Percentiles rank a stretch among this genome's conserved stretches.
These are phyloP conservation scores for Drosera spatulata DNA, from an alignment of 179 eudicot genomes.

Conservation along the genomic window DNA sequence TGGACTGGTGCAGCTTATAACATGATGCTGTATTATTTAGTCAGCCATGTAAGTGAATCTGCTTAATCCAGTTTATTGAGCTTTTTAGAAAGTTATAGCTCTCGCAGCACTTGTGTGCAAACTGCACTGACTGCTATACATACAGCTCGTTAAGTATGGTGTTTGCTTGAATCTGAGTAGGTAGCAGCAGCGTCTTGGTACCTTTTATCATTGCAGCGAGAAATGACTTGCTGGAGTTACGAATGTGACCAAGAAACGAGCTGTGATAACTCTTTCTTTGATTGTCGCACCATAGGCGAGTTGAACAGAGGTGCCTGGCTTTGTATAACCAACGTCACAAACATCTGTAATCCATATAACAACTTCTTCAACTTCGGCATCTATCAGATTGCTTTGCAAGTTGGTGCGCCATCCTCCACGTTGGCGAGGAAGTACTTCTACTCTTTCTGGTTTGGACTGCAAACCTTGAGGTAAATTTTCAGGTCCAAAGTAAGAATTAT, in stretches of 20 bases:
- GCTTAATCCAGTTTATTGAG: no score
- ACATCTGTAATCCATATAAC: constrained; percentile 31
- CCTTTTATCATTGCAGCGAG: no score
- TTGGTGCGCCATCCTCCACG: constrained; percentile 27
- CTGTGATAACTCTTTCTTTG: constrained; percentile 34
- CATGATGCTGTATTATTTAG: constrained; percentile 59
- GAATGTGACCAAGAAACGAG: neutral
- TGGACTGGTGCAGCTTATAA: constrained; percentile 82
- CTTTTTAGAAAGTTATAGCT: no score
- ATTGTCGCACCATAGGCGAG: constrained; percentile 20
- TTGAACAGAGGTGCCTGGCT: constrained; percentile 29
- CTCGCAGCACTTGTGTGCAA: no score
- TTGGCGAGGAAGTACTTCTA: constrained; percentile 57
- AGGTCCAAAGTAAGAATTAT: no score
- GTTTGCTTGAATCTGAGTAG: no score
- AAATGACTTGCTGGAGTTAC: no score
- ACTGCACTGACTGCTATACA: no score
- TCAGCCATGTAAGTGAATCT: constrained; percentile 63
- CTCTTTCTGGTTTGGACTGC: constrained; percentile 73
- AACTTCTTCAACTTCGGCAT: constrained; percentile 40
- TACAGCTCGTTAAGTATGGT: no score
- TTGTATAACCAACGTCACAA: constrained; percentile 27
- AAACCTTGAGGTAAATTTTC: constrained; percentile 40
- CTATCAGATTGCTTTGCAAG: constrained; percentile 36
- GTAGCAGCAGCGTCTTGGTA: no score